phyloP scores from a whole-genome alignment of 768 basidiomycete species.

The Xerocomellus intermedius region DNA sequence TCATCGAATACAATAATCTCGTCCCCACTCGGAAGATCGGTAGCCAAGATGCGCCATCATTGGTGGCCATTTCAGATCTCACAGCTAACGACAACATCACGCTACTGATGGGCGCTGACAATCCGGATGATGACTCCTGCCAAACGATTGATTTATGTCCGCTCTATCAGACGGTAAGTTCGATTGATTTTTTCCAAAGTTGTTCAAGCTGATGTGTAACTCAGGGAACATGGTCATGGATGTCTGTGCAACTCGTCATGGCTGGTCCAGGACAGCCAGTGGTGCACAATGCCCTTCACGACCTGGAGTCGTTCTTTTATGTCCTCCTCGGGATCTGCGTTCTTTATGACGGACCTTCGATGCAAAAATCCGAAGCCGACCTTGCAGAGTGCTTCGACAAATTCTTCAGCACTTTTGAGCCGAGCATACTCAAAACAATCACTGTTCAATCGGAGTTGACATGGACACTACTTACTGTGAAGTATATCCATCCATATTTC shows the following conservation, averaged over 20 bases:
- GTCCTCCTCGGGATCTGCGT: background rate
- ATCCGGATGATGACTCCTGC: background rate
- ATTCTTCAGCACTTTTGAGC: slow-evolving; percentile 2
- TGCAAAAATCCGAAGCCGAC: background rate
- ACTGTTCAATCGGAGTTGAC: background rate
- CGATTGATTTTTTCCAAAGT: too few species aligned
- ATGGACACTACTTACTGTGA: background rate
- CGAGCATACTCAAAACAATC: background rate
- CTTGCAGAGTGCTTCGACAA: slow-evolving; percentile 6
- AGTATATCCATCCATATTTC: background rate
- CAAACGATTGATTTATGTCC: background rate
- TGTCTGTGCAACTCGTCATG: slow-evolving; percentile 4
- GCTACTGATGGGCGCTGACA: background rate
- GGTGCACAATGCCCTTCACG: background rate
- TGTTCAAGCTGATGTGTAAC: background rate
- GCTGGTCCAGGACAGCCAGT: slow-evolving; percentile 1
- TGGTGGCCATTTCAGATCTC: background rate
- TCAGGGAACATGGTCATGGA: slow-evolving; percentile 4
- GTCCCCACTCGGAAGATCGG: background rate
- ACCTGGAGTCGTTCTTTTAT: background rate
- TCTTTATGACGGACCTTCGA: background rate
- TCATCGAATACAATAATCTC: background rate
- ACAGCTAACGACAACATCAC: background rate
- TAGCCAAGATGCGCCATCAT: too few species aligned
- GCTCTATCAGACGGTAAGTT: background rate